phyloP scores from a whole-genome alignment of 2,329 filamentous ascomycete species.

The Cytospora schulzeri region DNA sequence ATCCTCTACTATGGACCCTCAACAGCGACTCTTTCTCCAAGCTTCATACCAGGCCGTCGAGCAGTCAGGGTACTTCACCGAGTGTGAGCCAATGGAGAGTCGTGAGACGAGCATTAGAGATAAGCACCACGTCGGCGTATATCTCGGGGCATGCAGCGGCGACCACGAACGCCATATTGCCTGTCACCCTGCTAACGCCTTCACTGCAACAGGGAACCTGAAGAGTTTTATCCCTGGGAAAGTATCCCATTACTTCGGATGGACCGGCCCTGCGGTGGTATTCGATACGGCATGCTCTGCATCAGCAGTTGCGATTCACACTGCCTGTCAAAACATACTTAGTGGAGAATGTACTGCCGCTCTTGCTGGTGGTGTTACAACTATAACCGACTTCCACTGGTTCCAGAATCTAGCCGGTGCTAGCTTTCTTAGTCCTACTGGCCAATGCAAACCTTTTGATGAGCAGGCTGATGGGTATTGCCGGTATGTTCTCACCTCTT shows the following conservation, averaged over 20 bases:
- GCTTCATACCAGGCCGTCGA: slow-evolving; percentile 45
- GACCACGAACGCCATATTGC: slow-evolving; percentile 46
- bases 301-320: slow-evolving; percentile 41
- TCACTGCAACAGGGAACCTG: slow-evolving; percentile 30
- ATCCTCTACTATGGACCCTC: slow-evolving; percentile 41
- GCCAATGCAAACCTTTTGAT: slow-evolving; percentile 39
- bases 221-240: slow-evolving; percentile 30
- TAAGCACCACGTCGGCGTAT: slow-evolving; percentile 38
- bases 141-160: slow-evolving; percentile 37
- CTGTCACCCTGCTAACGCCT: slow-evolving; percentile 41
- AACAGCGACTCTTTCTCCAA: slow-evolving; percentile 42
- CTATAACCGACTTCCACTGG: slow-evolving; percentile 35
- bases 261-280: slow-evolving; percentile 37
- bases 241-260: slow-evolving; percentile 40
- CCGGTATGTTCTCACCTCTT: slow-evolving; percentile 31
- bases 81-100: neutral
- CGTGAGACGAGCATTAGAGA: neutral
- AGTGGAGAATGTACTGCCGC: slow-evolving; percentile 36
- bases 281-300: slow-evolving; percentile 43
- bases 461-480: slow-evolving; percentile 50
- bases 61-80: slow-evolving; percentile 29
- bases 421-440: slow-evolving; percentile 36
- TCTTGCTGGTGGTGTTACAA: slow-evolving; percentile 36
- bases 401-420: slow-evolving; percentile 34
- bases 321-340: slow-evolving; percentile 36